These are phyloP conservation scores for Helicocarpus griseus DNA, from an alignment of 2,329 filamentous ascomycete genomes.

Conservation along the genomic window DNA sequence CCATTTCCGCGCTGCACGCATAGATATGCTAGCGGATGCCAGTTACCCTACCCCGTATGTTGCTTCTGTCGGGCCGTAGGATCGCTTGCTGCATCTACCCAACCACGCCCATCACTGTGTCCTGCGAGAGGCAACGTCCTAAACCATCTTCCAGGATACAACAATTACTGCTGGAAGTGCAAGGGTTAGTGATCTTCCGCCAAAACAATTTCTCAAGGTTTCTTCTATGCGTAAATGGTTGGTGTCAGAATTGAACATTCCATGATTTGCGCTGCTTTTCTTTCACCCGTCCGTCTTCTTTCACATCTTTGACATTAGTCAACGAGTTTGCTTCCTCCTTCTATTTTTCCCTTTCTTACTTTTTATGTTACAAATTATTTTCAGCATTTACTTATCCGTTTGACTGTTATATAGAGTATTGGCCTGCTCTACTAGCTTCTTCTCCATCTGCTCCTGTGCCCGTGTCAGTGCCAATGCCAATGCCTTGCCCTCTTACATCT, in stretches of 20 bases:
- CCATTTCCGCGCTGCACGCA: constrained; percentile 12
- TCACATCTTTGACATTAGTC: not conserved
- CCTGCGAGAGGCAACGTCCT: not conserved
- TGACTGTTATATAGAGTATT: not conserved
- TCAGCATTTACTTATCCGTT: not conserved
- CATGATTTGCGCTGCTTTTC: not conserved
- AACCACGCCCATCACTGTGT: not conserved
- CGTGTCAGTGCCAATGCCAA: not conserved
- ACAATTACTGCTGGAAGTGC: not conserved
- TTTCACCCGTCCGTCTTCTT: not conserved
- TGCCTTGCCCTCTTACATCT: not conserved
- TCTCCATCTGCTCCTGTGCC: not conserved
- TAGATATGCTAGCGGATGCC: constrained; percentile 15
- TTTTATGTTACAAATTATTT: not conserved
- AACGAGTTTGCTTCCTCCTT: not conserved
- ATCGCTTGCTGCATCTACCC: not conserved
- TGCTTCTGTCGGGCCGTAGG: constrained; percentile 9
- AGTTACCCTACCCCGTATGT: constrained; percentile 9
- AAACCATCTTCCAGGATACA: not conserved
- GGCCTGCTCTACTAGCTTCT: not conserved
- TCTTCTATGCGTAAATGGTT: too few relatives aligned
- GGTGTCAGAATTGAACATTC: too few relatives aligned
- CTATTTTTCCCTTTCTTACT: not conserved
- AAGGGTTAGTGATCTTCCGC: not conserved
- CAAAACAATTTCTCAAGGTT: not conserved